Conservation (phyloP, 495 filamentous ascomycete species). For the Viridothelium virens region DNA sequence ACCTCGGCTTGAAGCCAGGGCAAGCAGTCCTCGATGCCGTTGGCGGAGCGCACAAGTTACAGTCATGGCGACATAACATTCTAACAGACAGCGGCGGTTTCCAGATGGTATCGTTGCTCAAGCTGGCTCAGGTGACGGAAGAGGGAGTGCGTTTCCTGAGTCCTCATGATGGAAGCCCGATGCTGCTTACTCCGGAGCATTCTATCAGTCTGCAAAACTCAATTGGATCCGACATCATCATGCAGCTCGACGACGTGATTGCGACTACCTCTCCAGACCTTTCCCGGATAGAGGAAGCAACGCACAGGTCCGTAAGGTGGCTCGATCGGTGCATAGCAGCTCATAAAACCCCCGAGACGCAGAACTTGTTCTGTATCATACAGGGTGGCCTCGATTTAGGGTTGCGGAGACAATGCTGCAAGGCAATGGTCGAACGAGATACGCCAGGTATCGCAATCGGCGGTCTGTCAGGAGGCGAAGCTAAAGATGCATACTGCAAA, state of each 20-base stretch:
- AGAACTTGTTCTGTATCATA: slow-evolving; percentile 99
- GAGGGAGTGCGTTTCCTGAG: slow-evolving; percentile 91
- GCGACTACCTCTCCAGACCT: slow-evolving; percentile 88
- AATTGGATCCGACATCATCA: slow-evolving; percentile 97
- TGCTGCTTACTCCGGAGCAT: slow-evolving; percentile 96
- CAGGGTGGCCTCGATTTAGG: slow-evolving; percentile 92
- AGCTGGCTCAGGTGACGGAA: slow-evolving; percentile 88
- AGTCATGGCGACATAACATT: slow-evolving; percentile 92
- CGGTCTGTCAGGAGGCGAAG: slow-evolving; percentile 81
- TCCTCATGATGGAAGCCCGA: slow-evolving; percentile 90
- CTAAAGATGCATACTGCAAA: slow-evolving; percentile 53
- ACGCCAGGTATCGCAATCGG: slow-evolving; percentile 97
- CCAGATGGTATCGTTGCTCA: slow-evolving; percentile 96
- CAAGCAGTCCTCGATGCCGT: slow-evolving; percentile 78
- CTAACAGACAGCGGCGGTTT: slow-evolving; percentile 70
- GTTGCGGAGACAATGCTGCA: slow-evolving; percentile 73
- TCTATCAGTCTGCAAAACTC: slow-evolving; percentile 94
- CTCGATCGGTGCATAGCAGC: slow-evolving; percentile 91
- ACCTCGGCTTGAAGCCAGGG: slow-evolving; percentile 88
- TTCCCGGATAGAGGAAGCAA: slow-evolving; percentile 81
- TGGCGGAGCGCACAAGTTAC: slow-evolving; percentile 86
- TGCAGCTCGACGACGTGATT: slow-evolving; percentile 98
- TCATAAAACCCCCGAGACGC: slow-evolving; percentile 70
- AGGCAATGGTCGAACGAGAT: slow-evolving; percentile 82
- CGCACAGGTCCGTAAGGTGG: slow-evolving; percentile 97